These are phyloP conservation scores for Penicillium waksmanii DNA, from an alignment of 495 filamentous ascomycete species.

Conservation along the genomic window DNA sequence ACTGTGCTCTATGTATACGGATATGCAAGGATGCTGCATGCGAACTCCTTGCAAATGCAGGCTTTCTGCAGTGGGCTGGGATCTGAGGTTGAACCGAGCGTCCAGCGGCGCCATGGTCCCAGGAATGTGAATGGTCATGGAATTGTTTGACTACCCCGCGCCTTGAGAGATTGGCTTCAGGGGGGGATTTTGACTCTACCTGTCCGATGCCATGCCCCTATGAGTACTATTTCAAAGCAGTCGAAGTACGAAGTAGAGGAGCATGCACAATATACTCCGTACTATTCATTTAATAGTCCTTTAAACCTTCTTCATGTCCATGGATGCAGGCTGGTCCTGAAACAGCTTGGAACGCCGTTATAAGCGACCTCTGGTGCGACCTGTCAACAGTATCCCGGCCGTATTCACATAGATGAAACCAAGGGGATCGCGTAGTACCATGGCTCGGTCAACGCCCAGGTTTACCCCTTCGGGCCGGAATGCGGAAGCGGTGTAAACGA, in stretches of 20 bases:
- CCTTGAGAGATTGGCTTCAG: constrained; percentile 6
- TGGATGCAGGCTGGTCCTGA: constrained; percentile 5
- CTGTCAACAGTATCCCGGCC: background rate
- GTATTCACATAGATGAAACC: constrained; percentile 13
- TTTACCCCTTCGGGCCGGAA: constrained; percentile 14
- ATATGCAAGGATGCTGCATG: constrained; percentile 33
- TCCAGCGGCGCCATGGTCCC: constrained; percentile 13
- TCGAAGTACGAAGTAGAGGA: background rate
- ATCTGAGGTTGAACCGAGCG: constrained; percentile 31
- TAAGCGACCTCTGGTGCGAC: constrained; percentile 2
- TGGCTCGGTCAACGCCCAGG: constrained; percentile 20
- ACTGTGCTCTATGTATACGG: constrained; percentile 1
- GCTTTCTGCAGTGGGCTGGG: constrained; percentile 21
- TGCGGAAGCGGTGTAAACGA: constrained; percentile 27
- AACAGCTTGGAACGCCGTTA: constrained; percentile 2
- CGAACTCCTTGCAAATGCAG: constrained; percentile 31
- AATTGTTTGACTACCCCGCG: constrained; percentile 19
- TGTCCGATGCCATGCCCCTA: background rate
- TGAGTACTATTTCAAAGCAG: background rate
- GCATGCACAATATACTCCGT: background rate
- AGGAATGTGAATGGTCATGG: constrained; percentile 21
- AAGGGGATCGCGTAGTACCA: constrained; percentile 30
- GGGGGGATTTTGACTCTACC: background rate
- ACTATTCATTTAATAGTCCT: background rate
- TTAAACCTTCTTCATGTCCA: background rate